Conservation (phyloP, 2,329 filamentous ascomycete genomes). For the Colletotrichum theobromicola region DNA sequence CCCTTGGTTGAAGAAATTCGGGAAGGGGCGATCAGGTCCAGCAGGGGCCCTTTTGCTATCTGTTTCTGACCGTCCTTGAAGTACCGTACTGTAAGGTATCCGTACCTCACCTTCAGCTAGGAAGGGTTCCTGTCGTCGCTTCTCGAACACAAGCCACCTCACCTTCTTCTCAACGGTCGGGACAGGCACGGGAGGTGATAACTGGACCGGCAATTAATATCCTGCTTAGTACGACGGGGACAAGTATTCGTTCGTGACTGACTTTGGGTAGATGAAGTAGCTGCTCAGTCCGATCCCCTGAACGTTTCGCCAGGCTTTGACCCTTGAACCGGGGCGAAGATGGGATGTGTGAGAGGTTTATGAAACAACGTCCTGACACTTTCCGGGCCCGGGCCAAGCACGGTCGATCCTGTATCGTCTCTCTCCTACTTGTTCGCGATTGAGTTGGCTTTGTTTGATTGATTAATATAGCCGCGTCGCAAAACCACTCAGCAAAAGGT, state of each 20-base stretch:
- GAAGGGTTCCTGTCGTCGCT: not conserved
- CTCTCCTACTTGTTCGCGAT: not conserved
- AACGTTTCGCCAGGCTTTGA: not conserved
- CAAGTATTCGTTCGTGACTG: not conserved
- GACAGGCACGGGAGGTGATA: not conserved
- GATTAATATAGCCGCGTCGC: not conserved
- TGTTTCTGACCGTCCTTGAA: not conserved
- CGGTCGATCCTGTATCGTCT: not conserved
- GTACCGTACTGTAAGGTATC: not conserved
- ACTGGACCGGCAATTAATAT: not conserved
- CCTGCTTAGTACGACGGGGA: not conserved
- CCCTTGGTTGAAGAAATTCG: not conserved
- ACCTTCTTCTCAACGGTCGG: not conserved
- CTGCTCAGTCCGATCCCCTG: not conserved
- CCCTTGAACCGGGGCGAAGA: conserved; percentile 4
- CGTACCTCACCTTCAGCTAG: not conserved
- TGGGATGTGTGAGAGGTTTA: conserved; percentile 22
- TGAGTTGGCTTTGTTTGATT: not conserved
- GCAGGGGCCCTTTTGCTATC: not conserved
- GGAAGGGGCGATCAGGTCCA: not conserved
- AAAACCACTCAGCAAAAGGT: not conserved
- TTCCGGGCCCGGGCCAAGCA: conserved; percentile 15
- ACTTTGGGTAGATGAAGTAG: not conserved
- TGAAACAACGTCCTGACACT: conserved; percentile 25
- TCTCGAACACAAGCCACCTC: not conserved